A percentile compares a stretch with the other conserved stretches of the same genome.
phyloP scores from a whole-genome alignment of 345 rosid genomes.

The Eutrema japonicum region DNA sequence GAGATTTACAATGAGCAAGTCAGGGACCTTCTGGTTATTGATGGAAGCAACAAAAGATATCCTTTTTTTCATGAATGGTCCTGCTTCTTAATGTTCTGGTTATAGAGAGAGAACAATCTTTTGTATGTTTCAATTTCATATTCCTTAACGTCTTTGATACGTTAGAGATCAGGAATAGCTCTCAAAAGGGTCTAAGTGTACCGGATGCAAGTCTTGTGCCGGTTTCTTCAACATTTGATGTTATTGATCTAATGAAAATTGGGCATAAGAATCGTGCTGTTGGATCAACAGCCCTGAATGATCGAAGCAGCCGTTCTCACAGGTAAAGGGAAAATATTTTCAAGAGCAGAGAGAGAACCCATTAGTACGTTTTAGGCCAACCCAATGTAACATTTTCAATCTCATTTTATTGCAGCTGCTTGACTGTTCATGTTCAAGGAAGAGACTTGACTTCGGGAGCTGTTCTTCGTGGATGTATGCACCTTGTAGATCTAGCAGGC shows the following conservation, averaged over 20 bases:
- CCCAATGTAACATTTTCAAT: conserved; percentile 34
- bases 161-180: conserved; percentile 90
- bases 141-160: conserved; percentile 63
- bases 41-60: conserved; percentile 97
- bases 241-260: conserved; percentile 84
- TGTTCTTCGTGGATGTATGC: conserved; percentile 88
- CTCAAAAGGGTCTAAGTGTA: conserved; percentile 91
- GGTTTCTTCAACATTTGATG: conserved; percentile 85
- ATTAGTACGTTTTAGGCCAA: background rate
- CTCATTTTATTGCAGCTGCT: conserved; percentile 61
- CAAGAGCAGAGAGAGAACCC: conserved; percentile 16
- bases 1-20: conserved; percentile 99
- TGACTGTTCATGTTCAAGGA: conserved; percentile 98
- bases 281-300: conserved; percentile 95
- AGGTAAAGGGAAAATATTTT: conserved; percentile 55
- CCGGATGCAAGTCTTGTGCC: conserved; percentile 88
- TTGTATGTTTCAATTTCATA: conserved; percentile 7
- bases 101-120: background rate
- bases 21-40: conserved; percentile 79
- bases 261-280: conserved; percentile 93
- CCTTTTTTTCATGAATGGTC: conserved; percentile 55
- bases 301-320: conserved; percentile 97
- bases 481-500: conserved; percentile 97
- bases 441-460: conserved; percentile 82
- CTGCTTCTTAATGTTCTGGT: conserved; percentile 19